Base-by-base conservation (phyloP, 2,329 filamentous ascomycete species). In the Parascedosporium putredinis region DNA sequence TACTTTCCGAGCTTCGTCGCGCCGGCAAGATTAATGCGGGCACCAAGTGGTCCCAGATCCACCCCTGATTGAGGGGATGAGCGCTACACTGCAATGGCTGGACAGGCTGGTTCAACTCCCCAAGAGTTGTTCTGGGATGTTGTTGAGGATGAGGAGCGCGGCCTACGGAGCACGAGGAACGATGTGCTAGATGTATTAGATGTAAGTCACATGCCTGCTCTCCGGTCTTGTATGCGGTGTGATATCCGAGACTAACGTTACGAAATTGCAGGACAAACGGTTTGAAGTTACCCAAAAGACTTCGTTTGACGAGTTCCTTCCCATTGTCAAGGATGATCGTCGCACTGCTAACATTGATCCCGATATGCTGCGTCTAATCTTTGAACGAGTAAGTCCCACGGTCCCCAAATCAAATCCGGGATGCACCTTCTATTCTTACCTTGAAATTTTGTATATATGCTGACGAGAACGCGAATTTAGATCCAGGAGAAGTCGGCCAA, bases 81-180 rank as follows among this genome's bases (percentile, higher is more conserved):
- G 45, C 86, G 90, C 56, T 97, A 95, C 66, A 76, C 74, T 58
- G 82, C 81, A 55, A 88, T 95, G 74, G 77, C 90, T 52, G 90
- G 89, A 47, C 88, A 94, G 62, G 68, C 78, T 52, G 90, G 91
- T 50, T 95, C 90, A 4, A 86, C 81, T 4, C 88, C 93, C 12
- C 76, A 95, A 55, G 89, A 97, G 60, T 73, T 98, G 5, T 97
- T 98, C 70, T 96, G 91, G 88, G 93, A 98, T 63, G 73, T 90
- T 45, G 76, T 97, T 23, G 93, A 97, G 64, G 89, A 95, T 64
- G 89, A 97, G 64, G 91, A 98, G 61, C 81, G 86, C 51, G 82
- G 84, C n/a, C 72, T 96, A 45, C 84, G 90, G 53, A 83, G 80
- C 46, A 83, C 84, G 45, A 78, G 88, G 53, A 94, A 93, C 62